Percentiles rank a stretch among this genome's conserved stretches.
phyloP scores from a whole-genome alignment of 257 asterid species.

The Nicotiana attenuata region DNA sequence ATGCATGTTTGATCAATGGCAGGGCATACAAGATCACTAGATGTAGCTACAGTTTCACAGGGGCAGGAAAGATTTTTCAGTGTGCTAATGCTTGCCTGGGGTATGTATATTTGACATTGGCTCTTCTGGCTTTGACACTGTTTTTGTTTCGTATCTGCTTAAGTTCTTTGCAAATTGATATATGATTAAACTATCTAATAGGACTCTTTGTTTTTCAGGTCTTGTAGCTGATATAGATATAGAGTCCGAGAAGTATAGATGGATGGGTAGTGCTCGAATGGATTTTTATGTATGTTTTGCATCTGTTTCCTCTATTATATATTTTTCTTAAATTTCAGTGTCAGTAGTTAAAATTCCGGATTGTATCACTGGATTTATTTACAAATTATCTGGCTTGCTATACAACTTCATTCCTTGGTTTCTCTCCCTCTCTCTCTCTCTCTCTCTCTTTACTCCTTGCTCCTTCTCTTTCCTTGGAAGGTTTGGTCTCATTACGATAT shows the following conservation, averaged over 20 bases:
- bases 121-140: conserved; percentile 5
- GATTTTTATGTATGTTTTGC: conserved; percentile 78
- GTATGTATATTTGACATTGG: conserved; percentile 31
- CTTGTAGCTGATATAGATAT: conserved; percentile 95
- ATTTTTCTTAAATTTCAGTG: neutral
- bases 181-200: neutral
- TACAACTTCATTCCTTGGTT: neutral
- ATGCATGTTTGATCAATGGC: conserved; percentile 25
- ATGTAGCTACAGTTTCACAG: conserved; percentile 75
- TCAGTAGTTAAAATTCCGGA: neutral
- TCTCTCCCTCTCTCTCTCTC: neutral
- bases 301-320: neutral
- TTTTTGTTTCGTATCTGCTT: neutral
- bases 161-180: neutral
- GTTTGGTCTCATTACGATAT: neutral
- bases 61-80: conserved; percentile 64
- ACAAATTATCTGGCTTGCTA: neutral
- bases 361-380: neutral
- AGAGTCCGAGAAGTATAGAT: conserved; percentile 94
- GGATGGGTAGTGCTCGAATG: conserved; percentile 98
- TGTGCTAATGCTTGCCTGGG: conserved; percentile 96
- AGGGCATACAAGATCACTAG: conserved; percentile 81
- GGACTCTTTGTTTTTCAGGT: conserved; percentile 39
- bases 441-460: neutral
- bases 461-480: neutral